A percentile compares a stretch with the other conserved stretches of the same genome.
Conservation (phyloP, 768 basidiomycete genomes). For the Russula olivacea region DNA sequence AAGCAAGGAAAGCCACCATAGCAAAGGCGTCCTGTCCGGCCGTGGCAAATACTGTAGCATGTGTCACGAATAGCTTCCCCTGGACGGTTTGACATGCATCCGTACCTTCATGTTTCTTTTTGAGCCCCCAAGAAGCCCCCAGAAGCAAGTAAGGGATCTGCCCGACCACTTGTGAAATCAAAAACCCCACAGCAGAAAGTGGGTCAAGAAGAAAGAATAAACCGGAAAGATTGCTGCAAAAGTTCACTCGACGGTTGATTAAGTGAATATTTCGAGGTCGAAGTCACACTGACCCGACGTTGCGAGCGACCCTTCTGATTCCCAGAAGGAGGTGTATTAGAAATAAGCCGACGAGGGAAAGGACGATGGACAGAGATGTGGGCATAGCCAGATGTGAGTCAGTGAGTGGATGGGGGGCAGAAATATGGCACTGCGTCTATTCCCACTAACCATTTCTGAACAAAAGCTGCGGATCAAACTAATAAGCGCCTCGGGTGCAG, state of each 20-base stretch:
- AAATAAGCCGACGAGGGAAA: not conserved
- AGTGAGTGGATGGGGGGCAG: no score
- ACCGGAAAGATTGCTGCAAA: slow-evolving; percentile 9
- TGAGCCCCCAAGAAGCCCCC: not conserved
- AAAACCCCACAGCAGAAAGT: not conserved
- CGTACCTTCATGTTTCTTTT: slow-evolving; percentile 1
- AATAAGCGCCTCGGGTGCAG: no score
- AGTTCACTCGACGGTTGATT: not conserved
- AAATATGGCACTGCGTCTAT: no score
- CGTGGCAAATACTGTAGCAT: slow-evolving; percentile 9
- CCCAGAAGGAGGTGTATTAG: not conserved
- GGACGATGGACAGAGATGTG: not conserved
- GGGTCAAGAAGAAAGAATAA: slow-evolving; percentile 1
- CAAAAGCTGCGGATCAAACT: no score
- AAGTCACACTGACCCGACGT: slow-evolving; percentile 5
- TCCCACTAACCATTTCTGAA: no score
- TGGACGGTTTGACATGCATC: not conserved
- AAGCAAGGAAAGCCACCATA: not conserved
- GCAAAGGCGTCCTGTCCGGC: slow-evolving; percentile 13
- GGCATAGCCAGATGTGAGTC: not conserved
- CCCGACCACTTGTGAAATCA: not conserved
- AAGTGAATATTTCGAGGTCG: not conserved
- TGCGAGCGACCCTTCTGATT: not conserved
- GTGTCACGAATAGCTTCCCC: not conserved
- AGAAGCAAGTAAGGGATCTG: not conserved